phyloP scores from a whole-genome alignment of 305 asterid species.

The Euphrasia arctica region DNA sequence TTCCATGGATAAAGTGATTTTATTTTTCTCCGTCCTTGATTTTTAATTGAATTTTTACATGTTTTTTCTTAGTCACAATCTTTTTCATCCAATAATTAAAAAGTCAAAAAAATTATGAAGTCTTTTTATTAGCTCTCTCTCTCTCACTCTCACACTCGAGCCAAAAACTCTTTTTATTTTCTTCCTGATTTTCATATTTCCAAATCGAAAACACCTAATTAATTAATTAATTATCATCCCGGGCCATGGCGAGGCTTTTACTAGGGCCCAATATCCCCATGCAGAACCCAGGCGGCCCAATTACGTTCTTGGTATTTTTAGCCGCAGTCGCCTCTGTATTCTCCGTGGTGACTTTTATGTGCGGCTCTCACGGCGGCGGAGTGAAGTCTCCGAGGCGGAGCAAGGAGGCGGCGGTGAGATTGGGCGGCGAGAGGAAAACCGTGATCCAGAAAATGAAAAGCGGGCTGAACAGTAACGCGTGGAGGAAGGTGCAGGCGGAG shows the following conservation, averaged over 20 bases:
- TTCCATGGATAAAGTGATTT: too few relatives aligned
- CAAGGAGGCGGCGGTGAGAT: slow-evolving; percentile 28
- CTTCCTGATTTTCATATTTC: not conserved
- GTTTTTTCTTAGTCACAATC: too few relatives aligned
- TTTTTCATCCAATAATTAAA: too few relatives aligned
- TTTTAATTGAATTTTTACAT: too few relatives aligned
- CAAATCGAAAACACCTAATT: not conserved
- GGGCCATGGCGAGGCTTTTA: slow-evolving; percentile 32
- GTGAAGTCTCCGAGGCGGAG: slow-evolving; percentile 22
- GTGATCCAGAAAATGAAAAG: slow-evolving; percentile 39
- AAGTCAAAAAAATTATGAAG: too few relatives aligned
- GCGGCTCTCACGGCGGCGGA: slow-evolving; percentile 39
- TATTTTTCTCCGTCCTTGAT: too few relatives aligned
- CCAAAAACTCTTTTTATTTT: too few relatives aligned
- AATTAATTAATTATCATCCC: not conserved
- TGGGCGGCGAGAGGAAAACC: slow-evolving; percentile 36
- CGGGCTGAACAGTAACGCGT: slow-evolving; percentile 45
- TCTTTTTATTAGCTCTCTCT: too few relatives aligned
- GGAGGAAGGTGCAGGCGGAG: slow-evolving; percentile 49
- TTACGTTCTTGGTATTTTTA: slow-evolving; percentile 28
- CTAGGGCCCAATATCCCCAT: not conserved
- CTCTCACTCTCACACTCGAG: too few relatives aligned
- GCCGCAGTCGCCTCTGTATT: slow-evolving; percentile 30
- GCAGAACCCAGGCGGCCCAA: slow-evolving; percentile 15
- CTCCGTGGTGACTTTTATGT: slow-evolving; percentile 32